These are phyloP conservation scores for Tetrahymena elliotti DNA, from an alignment of 73 alveolate genomes.

Conservation along the genomic window DNA sequence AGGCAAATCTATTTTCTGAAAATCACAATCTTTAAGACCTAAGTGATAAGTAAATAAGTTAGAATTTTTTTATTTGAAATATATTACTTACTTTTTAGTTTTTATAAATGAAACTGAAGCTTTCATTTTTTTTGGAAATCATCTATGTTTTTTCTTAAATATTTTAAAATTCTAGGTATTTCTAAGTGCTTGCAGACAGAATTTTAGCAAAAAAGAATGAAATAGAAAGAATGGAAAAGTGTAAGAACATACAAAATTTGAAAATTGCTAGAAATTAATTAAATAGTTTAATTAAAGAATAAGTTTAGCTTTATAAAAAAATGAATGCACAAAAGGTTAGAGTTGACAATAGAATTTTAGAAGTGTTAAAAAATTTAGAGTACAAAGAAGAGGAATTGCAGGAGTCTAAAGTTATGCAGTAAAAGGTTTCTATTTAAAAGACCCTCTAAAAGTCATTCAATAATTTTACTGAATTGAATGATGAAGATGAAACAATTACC, in stretches of 20 bases:
- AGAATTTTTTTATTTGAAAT: no score
- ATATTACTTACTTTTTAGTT: not conserved
- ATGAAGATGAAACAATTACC: not conserved
- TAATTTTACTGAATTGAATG: not conserved
- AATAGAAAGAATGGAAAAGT: not conserved
- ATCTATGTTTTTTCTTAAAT: no score
- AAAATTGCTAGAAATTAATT: not conserved
- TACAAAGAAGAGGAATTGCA: not conserved
- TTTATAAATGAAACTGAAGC: not conserved
- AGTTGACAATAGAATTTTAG: not conserved
- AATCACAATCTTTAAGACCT: not conserved
- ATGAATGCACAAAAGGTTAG: not conserved
- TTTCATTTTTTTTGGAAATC: no score
- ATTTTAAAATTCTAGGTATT: not conserved
- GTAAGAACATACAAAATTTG: not conserved
- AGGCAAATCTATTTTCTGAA: not conserved
- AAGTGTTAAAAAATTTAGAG: not conserved
- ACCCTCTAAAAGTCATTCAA: not conserved
- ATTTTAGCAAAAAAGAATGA: not conserved
- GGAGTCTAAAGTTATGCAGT: not conserved
- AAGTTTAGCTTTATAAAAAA: not conserved
- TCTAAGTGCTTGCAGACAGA: not conserved
- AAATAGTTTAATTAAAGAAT: not conserved
- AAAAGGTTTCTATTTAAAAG: not conserved
- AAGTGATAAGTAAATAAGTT: not conserved